Evolutionary conservation across 139 green algal species (phyloP), one percentile per base, ranked within the genome.

Genomic region (Diplosphaera chodatii): DNA sequence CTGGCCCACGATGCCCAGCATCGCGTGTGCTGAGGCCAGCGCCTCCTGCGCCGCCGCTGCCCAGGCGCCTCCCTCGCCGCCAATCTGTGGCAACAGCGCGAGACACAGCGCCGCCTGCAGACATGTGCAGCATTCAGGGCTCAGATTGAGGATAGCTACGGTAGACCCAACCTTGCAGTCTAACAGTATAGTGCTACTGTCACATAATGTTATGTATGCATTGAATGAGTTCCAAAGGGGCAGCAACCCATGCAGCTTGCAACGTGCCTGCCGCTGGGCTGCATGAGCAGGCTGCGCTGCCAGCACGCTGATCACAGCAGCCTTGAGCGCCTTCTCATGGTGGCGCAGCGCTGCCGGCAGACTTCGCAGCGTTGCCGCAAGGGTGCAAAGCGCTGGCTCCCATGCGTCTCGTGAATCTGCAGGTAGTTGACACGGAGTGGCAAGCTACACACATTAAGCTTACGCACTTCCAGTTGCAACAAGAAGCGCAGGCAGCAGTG

Each of bases 61-160:
- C 81, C 81, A 86, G 8, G 21, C 40, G 27, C 37, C 63, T 32
- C 55, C 79, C 55, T 86, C 75, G 2, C 78, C 81, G n/a, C 48
- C 10, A 20, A 70, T 63, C 28, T 33, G n/a, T 21, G 27, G 59
- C 59, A 65, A 5, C n/a, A 18, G 59, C n/a, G 28, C 59, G 25
- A 65, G 28, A 21, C 59, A 32, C 23, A 33, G 59, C 59, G n/a
- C 59, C 15, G 59, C 59, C 59, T 65, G 59, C 59, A 15, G 59
- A 22, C 4, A 65, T 6, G 59, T n/a, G 32, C 10, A 63, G n/a
- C n/a, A n/a, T n/a, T n/a, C n/a, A n/a, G n/a, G n/a, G n/a, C n/a
- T n/a, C n/a, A n/a, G n/a, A n/a, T n/a, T n/a, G n/a, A n/a, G n/a
- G n/a, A n/a, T n/a, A n/a, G n/a, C n/a, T n/a, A n/a, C n/a, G n/a